These are phyloP conservation scores for Cyphellophora europaea DNA, from an alignment of 2,329 filamentous ascomycete species.

Conservation along the genomic window DNA sequence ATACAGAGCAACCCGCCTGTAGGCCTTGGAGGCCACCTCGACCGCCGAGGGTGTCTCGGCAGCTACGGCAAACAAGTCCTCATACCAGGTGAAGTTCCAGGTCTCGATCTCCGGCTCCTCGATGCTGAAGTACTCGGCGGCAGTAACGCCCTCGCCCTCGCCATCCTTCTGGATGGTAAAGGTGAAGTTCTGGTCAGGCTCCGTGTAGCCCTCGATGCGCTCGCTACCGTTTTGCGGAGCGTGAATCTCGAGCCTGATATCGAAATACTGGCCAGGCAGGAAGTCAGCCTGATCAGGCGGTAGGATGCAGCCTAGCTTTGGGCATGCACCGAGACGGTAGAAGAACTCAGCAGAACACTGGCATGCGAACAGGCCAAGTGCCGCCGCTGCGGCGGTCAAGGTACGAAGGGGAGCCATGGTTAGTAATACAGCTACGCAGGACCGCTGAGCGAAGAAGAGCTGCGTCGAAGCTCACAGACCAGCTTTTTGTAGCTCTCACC, in stretches of 20 bases:
- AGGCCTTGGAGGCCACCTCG: slow-evolving; percentile 71
- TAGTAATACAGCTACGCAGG: no score
- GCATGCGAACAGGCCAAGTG: slow-evolving; percentile 9
- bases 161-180: slow-evolving; percentile 63
- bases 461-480: no score
- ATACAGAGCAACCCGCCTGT: slow-evolving; percentile 64
- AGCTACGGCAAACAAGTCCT: slow-evolving; percentile 71
- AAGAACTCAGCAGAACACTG: slow-evolving; percentile 40
- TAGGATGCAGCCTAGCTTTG: slow-evolving; percentile 47
- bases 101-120: slow-evolving; percentile 64
- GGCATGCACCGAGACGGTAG: slow-evolving; percentile 46
- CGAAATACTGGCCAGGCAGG: slow-evolving; percentile 73
- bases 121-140: slow-evolving; percentile 59
- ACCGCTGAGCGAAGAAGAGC: no score
- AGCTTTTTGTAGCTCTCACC: no score
- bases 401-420: slow-evolving; percentile 2
- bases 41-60: slow-evolving; percentile 60
- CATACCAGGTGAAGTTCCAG: slow-evolving; percentile 79
- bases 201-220: slow-evolving; percentile 58
- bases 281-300: slow-evolving; percentile 64
- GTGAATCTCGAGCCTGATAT: slow-evolving; percentile 74
- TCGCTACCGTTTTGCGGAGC: slow-evolving; percentile 74
- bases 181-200: slow-evolving; percentile 65
- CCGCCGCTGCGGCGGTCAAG: slow-evolving; percentile 5
- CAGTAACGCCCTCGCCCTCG: slow-evolving; percentile 42